Conservation (phyloP, 2,329 filamentous ascomycete species). For the Periconia sp. region DNA sequence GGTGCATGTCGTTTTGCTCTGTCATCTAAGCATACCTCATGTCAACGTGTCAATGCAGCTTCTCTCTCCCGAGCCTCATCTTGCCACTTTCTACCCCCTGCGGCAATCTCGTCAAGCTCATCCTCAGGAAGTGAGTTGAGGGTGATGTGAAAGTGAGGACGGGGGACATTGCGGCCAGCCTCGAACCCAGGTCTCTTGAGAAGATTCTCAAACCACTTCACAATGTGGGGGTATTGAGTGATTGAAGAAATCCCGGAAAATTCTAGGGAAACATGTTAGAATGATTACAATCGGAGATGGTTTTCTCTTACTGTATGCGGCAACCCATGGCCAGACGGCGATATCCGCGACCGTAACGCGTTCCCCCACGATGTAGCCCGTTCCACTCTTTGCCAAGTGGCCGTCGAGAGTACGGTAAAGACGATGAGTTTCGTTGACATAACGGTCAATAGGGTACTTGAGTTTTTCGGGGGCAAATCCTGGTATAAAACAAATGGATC, state of each 20-base stretch:
- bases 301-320: conserved; percentile 5
- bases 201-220: conserved; percentile 6
- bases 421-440: neutral
- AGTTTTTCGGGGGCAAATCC: neutral
- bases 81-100: conserved; percentile 6
- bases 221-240: conserved; percentile 1
- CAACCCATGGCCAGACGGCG: conserved; percentile 8
- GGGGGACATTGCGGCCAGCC: conserved; percentile 9
- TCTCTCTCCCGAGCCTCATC: conserved; percentile 6
- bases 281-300: neutral
- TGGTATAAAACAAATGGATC: neutral
- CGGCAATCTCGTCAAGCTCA: conserved; percentile 5
- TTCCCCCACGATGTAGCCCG: conserved; percentile 7
- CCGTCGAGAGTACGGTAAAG: neutral
- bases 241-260: conserved; percentile 4
- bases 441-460: neutral
- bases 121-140: conserved; percentile 4
- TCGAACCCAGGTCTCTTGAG: conserved; percentile 6
- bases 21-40: too few species aligned
- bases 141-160: conserved; percentile 8
- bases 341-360: conserved; percentile 8
- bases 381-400: conserved; percentile 3
- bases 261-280: conserved; percentile 1
- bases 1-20: too few species aligned
- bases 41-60: neutral